Base-by-base conservation (phyloP, 257 asterid species). In the Ophiorrhiza pumila region DNA sequence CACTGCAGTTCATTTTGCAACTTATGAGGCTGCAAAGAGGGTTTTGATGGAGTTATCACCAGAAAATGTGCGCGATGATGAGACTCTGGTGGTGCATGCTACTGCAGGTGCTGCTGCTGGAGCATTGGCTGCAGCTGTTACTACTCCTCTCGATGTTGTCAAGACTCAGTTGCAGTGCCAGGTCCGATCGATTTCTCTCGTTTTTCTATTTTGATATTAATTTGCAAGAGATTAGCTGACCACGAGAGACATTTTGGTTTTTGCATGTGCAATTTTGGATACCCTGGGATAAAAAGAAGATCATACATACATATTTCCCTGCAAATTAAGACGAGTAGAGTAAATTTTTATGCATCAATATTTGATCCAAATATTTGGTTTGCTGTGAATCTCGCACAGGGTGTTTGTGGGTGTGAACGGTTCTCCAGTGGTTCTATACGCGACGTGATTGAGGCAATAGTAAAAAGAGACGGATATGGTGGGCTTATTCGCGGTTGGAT, bases 101-200 rank as follows among this genome's bases (percentile, higher is more conserved):
- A 86, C 90, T 0, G 90, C 95, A 0, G 89, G 92, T 4, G 92
- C 92, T 0, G 86, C 82, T 5, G 95, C 92, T 0, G 95, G 95
- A 20, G 90, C 89, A 1, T 39, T 83, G 80, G 95, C 92, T 13
- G 89, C 95, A 0, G 90, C 77, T 1, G 27, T 89, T n/a, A 89
- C 90, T 4, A 87, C 88, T 63, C 95, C 91, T 1, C 85, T 88
- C 7, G 95, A 87, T 59, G 95, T 88, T 39, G 90, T 88, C 41
- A 88, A 88, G 79, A 88, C 90, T 57, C 95, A 80, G 71, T 68
- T 88, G 83, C 95, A 89, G 80, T 89, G 95, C 73, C 95, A 85
- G 87, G 95, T 88, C 56, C 66, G 60, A 20, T 29, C 2, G 25
- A 7, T 22, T 4, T n/a, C 23, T 31, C 23, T 27, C 15, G 5